Conservation (phyloP, 768 basidiomycete genomes). For the Russula sp. region DNA sequence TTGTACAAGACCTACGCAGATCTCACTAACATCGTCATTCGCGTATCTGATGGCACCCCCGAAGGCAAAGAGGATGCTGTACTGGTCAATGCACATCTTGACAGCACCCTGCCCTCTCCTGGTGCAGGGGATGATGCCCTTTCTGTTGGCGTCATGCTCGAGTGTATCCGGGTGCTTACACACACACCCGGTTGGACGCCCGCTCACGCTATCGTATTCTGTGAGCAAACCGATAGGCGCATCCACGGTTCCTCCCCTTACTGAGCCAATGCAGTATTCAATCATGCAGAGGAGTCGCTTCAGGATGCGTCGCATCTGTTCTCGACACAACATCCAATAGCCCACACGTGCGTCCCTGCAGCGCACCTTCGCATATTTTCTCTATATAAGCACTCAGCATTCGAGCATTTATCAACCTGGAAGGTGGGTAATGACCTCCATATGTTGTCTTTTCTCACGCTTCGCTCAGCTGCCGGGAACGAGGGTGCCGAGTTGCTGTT, state of each 20-base stretch:
- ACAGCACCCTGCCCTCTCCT: conserved; percentile 84
- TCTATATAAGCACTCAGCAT: conserved; percentile 42
- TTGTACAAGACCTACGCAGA: conserved; percentile 84
- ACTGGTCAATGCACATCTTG: conserved; percentile 84
- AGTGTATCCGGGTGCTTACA: conserved; percentile 73
- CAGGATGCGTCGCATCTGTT: conserved; percentile 94
- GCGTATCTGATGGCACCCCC: conserved; percentile 71
- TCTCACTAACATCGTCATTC: conserved; percentile 84
- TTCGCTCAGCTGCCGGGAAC: conserved; percentile 66
- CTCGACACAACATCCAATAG: conserved; percentile 80
- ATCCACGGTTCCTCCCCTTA: not conserved
- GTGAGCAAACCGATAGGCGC: conserved; percentile 40
- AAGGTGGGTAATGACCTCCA: conserved; percentile 44
- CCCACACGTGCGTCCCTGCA: conserved; percentile 49
- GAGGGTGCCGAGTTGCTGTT: conserved; percentile 87
- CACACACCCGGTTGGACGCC: conserved; percentile 66
- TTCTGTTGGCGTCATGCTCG: conserved; percentile 87
- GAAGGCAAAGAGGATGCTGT: conserved; percentile 75
- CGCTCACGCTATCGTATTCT: conserved; percentile 71
- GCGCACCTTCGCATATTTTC: not conserved
- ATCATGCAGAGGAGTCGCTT: conserved; percentile 89
- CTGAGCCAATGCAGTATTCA: conserved; percentile 61
- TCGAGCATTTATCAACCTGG: conserved; percentile 83
- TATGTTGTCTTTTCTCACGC: not conserved
- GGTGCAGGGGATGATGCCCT: conserved; percentile 88